Percentiles rank a stretch among this genome's conserved stretches.
phyloP scores from a whole-genome alignment of 75 land plant species.

The Adiantum capillusveneris region DNA sequence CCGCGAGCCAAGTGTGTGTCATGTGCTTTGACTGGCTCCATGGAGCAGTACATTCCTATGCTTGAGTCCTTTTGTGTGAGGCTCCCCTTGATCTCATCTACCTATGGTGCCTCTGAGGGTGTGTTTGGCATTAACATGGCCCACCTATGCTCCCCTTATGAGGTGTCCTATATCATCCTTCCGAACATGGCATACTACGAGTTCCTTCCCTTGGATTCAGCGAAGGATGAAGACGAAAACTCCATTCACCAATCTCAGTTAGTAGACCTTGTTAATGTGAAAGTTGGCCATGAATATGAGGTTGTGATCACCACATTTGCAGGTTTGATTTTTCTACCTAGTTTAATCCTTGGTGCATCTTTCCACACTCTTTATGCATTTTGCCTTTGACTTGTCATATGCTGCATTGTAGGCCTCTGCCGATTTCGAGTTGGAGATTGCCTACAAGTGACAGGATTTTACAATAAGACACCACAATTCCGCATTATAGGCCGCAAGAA shows the following conservation, averaged over 20 bases:
- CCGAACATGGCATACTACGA: slow-evolving; percentile 80
- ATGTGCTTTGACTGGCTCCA: slow-evolving; percentile 62
- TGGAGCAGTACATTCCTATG: slow-evolving; percentile 63
- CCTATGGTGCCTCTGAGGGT: slow-evolving; percentile 78
- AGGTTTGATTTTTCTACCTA: slow-evolving; percentile 30
- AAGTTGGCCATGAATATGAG: slow-evolving; percentile 81
- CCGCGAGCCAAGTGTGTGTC: slow-evolving; percentile 39
- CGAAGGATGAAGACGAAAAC: too few relatives aligned
- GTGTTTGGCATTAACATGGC: slow-evolving; percentile 71
- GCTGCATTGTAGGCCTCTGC: neutral
- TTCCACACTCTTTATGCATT: too few relatives aligned
- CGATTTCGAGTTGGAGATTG: slow-evolving; percentile 25
- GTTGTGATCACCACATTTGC: slow-evolving; percentile 77
- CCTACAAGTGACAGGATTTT: slow-evolving; percentile 24
- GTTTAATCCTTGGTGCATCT: too few relatives aligned
- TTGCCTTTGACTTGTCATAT: too few relatives aligned
- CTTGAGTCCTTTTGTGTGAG: slow-evolving; percentile 60
- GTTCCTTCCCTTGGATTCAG: slow-evolving; percentile 60
- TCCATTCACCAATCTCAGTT: neutral
- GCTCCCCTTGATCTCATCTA: slow-evolving; percentile 59
- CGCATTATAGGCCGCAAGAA: slow-evolving; percentile 20
- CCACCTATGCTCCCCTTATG: slow-evolving; percentile 42
- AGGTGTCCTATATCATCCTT: slow-evolving; percentile 60
- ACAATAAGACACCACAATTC: slow-evolving; percentile 20
- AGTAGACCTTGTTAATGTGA: slow-evolving; percentile 51